A percentile compares a stretch with the other conserved stretches of the same genome.
These are phyloP conservation scores for Xylaria hypoxylon DNA, from an alignment of 2,329 filamentous ascomycete species.

Conservation along the genomic window DNA sequence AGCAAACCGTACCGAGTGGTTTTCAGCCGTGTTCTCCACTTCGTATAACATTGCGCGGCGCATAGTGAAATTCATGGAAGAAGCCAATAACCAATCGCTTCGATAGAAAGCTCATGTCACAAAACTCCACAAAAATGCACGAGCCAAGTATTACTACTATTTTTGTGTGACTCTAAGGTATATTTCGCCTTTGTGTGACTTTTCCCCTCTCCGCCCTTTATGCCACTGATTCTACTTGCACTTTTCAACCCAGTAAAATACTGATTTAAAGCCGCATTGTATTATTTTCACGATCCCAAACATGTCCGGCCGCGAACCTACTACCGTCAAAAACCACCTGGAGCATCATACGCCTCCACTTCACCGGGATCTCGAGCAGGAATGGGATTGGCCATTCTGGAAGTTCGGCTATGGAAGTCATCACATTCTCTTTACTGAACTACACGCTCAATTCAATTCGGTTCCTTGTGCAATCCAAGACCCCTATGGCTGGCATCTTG, in stretches of 20 bases:
- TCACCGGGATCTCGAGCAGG: neutral
- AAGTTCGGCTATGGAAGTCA: constrained; percentile 10
- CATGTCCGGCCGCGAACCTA: neutral
- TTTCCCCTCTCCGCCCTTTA: neutral
- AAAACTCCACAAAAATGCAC: constrained; percentile 3
- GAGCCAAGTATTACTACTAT: constrained; percentile 2
- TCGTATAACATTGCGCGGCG: neutral
- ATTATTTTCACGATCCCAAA: neutral
- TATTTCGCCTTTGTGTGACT: neutral
- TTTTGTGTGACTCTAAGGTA: too few species aligned
- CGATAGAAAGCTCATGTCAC: neutral
- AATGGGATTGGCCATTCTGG: constrained; percentile 24
- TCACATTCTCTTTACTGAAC: constrained; percentile 5
- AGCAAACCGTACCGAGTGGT: neutral
- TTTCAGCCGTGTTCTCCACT: neutral
- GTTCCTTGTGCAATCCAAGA: constrained; percentile 27
- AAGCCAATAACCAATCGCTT: neutral
- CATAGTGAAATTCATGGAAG: neutral
- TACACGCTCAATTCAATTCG: constrained; percentile 22
- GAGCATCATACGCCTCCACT: neutral
- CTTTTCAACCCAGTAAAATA: too few species aligned
- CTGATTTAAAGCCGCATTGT: too few species aligned
- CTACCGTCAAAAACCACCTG: constrained; percentile 4
- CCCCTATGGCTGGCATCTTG: constrained; percentile 20
- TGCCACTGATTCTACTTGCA: too few species aligned